Conservation (phyloP, 192 early-diverging fungal species). For the Backusella psychrophila region DNA sequence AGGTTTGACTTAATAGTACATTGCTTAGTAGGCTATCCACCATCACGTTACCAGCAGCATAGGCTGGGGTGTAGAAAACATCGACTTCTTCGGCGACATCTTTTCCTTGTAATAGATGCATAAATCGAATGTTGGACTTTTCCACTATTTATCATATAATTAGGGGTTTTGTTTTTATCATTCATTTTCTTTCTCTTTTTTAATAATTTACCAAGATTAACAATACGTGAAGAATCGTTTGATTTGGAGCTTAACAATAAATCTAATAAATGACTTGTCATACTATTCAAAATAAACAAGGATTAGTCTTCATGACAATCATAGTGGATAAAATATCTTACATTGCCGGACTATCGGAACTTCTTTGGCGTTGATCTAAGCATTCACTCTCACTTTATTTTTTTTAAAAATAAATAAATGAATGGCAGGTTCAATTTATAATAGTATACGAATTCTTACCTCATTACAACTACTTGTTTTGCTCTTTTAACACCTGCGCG, state of each 20-base stretch:
- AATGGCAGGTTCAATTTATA: neutral
- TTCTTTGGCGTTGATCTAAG: slow-evolving; percentile 35
- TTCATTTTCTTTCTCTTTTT: neutral
- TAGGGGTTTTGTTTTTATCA: neutral
- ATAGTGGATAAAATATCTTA: neutral
- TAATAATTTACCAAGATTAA: slow-evolving; percentile 23
- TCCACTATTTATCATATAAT: slow-evolving; percentile 18
- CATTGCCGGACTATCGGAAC: slow-evolving; percentile 40
- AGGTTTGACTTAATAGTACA: slow-evolving; percentile 44
- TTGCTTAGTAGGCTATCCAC: slow-evolving; percentile 48
- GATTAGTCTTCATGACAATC: neutral
- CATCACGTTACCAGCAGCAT: slow-evolving; percentile 60
- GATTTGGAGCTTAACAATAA: slow-evolving; percentile 39
- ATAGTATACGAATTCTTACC: neutral
- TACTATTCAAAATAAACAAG: slow-evolving; percentile 27
- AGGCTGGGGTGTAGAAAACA: slow-evolving; percentile 52
- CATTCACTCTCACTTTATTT: slow-evolving; percentile 26
- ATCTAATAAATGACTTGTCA: slow-evolving; percentile 59
- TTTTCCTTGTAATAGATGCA: slow-evolving; percentile 39
- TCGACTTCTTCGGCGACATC: slow-evolving; percentile 31
- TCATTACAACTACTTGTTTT: slow-evolving; percentile 45
- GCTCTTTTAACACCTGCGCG: slow-evolving; percentile 42
- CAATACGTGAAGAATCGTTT: slow-evolving; percentile 32
- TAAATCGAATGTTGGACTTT: slow-evolving; percentile 54
- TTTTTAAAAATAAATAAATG: neutral